Evolutionary conservation across 768 basidiomycete genomes (phyloP).

Genomic region (Trametes sanguinea): DNA sequence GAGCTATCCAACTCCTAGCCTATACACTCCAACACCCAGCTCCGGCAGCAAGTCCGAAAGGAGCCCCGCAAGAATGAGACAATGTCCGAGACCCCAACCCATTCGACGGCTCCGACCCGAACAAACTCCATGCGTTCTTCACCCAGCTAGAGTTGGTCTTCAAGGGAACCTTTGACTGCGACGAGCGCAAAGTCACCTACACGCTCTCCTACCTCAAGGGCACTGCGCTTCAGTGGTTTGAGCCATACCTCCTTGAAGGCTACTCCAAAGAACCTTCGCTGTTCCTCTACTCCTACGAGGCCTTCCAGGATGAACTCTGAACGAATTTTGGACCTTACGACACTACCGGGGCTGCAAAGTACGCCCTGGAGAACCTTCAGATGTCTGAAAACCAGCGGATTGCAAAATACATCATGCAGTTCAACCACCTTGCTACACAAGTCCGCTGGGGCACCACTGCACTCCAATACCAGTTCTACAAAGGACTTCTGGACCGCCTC

Average conservation of each 20-base stretch:
- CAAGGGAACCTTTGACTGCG: not conserved
- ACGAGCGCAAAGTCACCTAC: slow-evolving; percentile 8
- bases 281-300: not conserved
- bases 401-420: slow-evolving; percentile 2
- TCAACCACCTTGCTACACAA: slow-evolving; percentile 4
- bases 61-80: not conserved
- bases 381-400: slow-evolving; percentile 2
- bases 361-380: not conserved
- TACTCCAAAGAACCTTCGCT: too few species aligned
- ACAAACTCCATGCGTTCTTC: not conserved
- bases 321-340: not conserved
- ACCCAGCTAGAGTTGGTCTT: not conserved
- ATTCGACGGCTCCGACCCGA: slow-evolving; percentile 7
- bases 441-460: slow-evolving; percentile 10
- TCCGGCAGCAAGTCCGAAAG: too few species aligned
- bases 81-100: slow-evolving; percentile 17
- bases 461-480: slow-evolving; percentile 21
- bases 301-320: not conserved
- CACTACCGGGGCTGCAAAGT: not conserved
- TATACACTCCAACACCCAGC: too few species aligned
- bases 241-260: too few species aligned
- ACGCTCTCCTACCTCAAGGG: slow-evolving; percentile 7
- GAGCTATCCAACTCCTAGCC: too few species aligned
- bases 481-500: slow-evolving; percentile 16
- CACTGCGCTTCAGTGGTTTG: too few species aligned